These are phyloP conservation scores for Parietichytrium sp. DNA, from an alignment of 108 stramenopile genomes.

Conservation along the genomic window DNA sequence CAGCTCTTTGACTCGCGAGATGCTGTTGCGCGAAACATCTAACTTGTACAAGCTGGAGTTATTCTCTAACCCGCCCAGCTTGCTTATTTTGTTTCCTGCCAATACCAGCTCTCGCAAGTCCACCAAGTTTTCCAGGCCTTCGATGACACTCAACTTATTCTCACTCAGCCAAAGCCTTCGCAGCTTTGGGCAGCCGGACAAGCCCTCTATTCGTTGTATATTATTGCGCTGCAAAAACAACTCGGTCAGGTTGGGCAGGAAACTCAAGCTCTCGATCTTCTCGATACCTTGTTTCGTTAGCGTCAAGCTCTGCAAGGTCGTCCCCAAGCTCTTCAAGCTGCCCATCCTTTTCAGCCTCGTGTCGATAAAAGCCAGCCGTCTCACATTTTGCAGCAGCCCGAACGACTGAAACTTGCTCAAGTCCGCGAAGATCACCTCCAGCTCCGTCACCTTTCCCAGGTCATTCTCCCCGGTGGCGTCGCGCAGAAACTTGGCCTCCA, in stretches of 20 bases:
- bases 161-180: conserved; percentile 60
- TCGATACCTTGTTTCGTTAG: conserved; percentile 53
- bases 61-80: conserved; percentile 50
- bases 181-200: conserved; percentile 61
- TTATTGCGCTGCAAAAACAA: conserved; percentile 58
- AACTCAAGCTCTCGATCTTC: conserved; percentile 43
- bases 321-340: conserved; percentile 48
- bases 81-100: conserved; percentile 54
- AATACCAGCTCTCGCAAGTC: conserved; percentile 63
- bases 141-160: conserved; percentile 51
- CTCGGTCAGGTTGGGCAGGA: conserved; percentile 59
- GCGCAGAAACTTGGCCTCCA: conserved; percentile 3
- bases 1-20: conserved; percentile 52
- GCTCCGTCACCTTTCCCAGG: conserved; percentile 49
- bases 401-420: conserved; percentile 43
- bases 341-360: conserved; percentile 52
- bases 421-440: conserved; percentile 58
- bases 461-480: conserved; percentile 53
- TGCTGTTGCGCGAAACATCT: conserved; percentile 60
- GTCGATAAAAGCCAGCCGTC: conserved; percentile 55
- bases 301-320: conserved; percentile 51
- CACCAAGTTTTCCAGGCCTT: conserved; percentile 46
- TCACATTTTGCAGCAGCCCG: conserved; percentile 46
- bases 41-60: conserved; percentile 47
- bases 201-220: conserved; percentile 51